A percentile compares a stretch with the other conserved stretches of the same genome.
Evolutionary conservation across 2,329 filamentous ascomycete genomes (phyloP).

Genomic region (Meredithiella fracta): DNA sequence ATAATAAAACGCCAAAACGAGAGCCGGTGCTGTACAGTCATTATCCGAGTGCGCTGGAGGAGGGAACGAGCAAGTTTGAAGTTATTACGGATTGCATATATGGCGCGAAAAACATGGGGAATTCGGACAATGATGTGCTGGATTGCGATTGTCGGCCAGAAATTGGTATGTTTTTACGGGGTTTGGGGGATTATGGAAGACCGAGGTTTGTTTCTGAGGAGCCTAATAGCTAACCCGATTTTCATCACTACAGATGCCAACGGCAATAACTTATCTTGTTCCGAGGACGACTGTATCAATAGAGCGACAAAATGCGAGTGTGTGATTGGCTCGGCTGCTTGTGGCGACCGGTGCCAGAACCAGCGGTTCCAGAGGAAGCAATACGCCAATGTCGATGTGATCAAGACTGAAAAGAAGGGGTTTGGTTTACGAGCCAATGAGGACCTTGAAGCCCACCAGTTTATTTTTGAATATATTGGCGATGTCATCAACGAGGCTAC

Average conservation of each 20-base stretch:
- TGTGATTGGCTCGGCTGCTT: slow-evolving; percentile 57
- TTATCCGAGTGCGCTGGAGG: slow-evolving; percentile 59
- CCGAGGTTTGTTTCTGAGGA: too few species aligned
- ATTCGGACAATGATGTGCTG: slow-evolving; percentile 74
- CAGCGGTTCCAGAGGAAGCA: slow-evolving; percentile 83
- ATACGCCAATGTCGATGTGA: slow-evolving; percentile 82
- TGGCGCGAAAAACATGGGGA: slow-evolving; percentile 77
- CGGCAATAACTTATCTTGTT: slow-evolving; percentile 67
- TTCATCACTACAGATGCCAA: slow-evolving; percentile 27
- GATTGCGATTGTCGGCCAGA: slow-evolving; percentile 93
- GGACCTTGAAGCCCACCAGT: slow-evolving; percentile 65
- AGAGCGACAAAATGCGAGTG: slow-evolving; percentile 97
- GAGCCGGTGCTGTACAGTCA: slow-evolving; percentile 54
- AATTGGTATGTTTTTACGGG: slow-evolving; percentile 55
- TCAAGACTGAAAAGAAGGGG: slow-evolving; percentile 96
- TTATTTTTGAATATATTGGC: slow-evolving; percentile 96
- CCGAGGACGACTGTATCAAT: slow-evolving; percentile 97
- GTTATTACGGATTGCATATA: slow-evolving; percentile 77
- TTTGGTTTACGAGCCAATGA: slow-evolving; percentile 74
- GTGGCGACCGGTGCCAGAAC: slow-evolving; percentile 77
- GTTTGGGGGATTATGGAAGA: too few species aligned
- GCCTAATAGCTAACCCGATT: background rate
- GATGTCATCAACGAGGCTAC: slow-evolving; percentile 90
- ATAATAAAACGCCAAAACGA: slow-evolving; percentile 50
- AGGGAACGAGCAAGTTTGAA: slow-evolving; percentile 62